Percentiles rank a stretch among this genome's conserved stretches.
Conservation (phyloP, 129 eudicot genomes). For the Oenanthe sinensis region DNA sequence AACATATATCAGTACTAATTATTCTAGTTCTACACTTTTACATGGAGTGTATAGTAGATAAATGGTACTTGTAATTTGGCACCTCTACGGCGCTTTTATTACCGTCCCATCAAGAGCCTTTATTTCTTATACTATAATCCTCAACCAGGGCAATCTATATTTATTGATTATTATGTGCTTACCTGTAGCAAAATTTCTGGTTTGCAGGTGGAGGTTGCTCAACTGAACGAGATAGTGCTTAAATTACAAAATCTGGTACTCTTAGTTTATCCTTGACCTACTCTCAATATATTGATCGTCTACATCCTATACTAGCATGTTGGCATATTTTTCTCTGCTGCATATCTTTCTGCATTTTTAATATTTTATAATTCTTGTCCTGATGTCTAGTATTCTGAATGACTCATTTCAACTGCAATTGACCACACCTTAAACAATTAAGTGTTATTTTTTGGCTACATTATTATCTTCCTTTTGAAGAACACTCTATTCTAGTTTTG, state of each 20-base stretch:
- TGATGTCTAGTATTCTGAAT: neutral
- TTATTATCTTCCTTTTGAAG: neutral
- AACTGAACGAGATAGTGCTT: neutral
- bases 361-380: neutral
- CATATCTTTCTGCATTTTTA: neutral
- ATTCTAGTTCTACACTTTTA: neutral
- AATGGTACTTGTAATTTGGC: neutral
- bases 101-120: neutral
- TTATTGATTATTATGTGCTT: neutral
- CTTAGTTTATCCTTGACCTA: neutral
- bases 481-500: neutral
- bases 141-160: neutral
- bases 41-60: neutral
- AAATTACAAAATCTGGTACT: slow-evolving; percentile 1
- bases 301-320: neutral
- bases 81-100: neutral
- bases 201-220: slow-evolving; percentile 7
- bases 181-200: neutral
- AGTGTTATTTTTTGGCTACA: neutral
- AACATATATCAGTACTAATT: neutral
- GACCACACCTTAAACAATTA: neutral
- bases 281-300: neutral
- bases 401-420: neutral
- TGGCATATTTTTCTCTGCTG: neutral
- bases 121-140: neutral